Evolutionary conservation across 2,329 filamentous ascomycete species (phyloP), one percentile per base, ranked within the genome.

Genomic region (Fusarium camptoceras): DNA sequence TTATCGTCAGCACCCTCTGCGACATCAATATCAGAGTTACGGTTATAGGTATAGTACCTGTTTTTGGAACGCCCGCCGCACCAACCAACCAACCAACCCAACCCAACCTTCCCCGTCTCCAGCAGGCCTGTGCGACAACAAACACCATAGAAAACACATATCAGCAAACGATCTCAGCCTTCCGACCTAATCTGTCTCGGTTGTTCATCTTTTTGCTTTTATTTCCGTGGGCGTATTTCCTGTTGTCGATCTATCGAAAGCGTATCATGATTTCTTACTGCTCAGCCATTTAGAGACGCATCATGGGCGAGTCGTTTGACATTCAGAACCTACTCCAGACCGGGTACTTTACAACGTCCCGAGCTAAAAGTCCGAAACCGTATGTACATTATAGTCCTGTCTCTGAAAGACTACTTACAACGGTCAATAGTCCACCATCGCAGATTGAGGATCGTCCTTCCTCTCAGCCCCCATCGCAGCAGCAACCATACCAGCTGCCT

Each of bases 321-420:
- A 81, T 86, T 41, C 78, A 85, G 44, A 80, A 81, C 66, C 77
- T 86, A 65, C 80, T 87, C 39, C 77, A 82, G 69, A 84, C 83
- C 70, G 85, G 85, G 56, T 85, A 83, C 60, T 87, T 84, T 75
- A 83, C 79, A 68, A 85, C 83, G 31, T 81, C 84, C 11, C 81
- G 85, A 67, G 79, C 81, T 39, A 78, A 74, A 58, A 77, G 73
- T 57, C 70, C 76, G 49, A 72, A 68, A 46, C 71, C 70, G 78
- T 80, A 68, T 46, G 75, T 69, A 34, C 39, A 43, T 42, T 34
- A 28, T 30, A 15, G 20, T n/a, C 25, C 11, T 28, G 34, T 24
- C 34, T 20, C 14, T 42, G 49, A 55, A 16, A 5, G 31, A 42
- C 18, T 55, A 28, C 74, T 76, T 42, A 76, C 62, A 55, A n/a